Evolutionary conservation across 495 filamentous ascomycete genomes (phyloP).

Genomic region (Penicillium crystallinum): DNA sequence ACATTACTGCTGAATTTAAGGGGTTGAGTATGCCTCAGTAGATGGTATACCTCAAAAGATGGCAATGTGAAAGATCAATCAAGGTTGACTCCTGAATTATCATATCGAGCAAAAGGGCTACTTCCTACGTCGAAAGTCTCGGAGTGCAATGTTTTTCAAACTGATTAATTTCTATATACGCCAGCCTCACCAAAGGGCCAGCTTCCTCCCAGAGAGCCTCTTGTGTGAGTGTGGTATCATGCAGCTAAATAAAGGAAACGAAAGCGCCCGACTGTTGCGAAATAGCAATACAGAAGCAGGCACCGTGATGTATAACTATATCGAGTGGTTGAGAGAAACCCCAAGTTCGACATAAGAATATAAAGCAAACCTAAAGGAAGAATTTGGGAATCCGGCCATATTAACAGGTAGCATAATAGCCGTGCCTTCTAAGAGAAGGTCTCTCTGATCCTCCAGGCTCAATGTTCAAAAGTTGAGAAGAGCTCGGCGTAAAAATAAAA

Average conservation of each 20-base stretch:
- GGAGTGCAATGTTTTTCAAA: too few relatives aligned
- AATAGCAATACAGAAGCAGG: not conserved
- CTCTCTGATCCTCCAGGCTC: too few relatives aligned
- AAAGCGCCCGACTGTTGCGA: not conserved
- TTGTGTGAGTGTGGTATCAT: not conserved
- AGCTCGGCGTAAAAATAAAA: not conserved
- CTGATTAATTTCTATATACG: not conserved
- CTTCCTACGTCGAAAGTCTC: too few relatives aligned
- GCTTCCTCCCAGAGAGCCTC: not conserved
- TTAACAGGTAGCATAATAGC: not conserved
- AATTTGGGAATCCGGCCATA: not conserved
- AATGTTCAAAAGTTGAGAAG: too few relatives aligned
- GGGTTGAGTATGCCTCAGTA: not conserved
- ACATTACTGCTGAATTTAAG: conserved; percentile 58
- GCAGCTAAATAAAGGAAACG: not conserved
- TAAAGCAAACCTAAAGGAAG: not conserved
- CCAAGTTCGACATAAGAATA: not conserved
- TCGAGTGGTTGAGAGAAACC: not conserved
- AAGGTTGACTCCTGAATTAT: too few relatives aligned
- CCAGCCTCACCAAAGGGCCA: not conserved
- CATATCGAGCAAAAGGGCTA: too few relatives aligned
- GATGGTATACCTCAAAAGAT: not conserved
- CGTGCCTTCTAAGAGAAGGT: not conserved
- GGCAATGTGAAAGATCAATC: too few relatives aligned
- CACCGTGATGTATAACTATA: not conserved